Percentiles rank a stretch among this genome's conserved stretches.
These are phyloP conservation scores for Dendrobium catenatum DNA, from an alignment of 106 monocot species.

Conservation along the genomic window DNA sequence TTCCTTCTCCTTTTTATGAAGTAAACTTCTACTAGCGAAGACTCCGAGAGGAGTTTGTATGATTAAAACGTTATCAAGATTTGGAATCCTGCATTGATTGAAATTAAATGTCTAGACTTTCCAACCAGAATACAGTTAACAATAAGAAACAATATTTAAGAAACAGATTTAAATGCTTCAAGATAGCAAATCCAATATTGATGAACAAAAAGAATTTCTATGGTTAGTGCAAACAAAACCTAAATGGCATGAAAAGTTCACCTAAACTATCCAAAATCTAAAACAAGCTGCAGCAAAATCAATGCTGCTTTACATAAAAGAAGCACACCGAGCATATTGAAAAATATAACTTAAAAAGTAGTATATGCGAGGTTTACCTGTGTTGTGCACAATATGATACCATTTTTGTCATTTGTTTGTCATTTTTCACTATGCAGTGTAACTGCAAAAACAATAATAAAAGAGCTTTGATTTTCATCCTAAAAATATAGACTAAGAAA, in stretches of 20 bases:
- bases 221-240: not conserved
- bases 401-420: conserved; percentile 74
- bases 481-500: not conserved
- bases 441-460: conserved; percentile 41
- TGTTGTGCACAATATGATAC: conserved; percentile 86
- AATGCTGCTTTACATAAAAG: not conserved
- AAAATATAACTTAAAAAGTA: not conserved
- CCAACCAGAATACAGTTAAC: not conserved
- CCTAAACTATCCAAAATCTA: not conserved
- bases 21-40: conserved; percentile 56
- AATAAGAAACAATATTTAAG: not conserved
- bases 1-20: conserved; percentile 44
- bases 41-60: conserved; percentile 58
- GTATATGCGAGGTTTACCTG: conserved; percentile 29
- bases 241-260: not conserved
- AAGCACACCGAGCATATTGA: not conserved
- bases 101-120: not conserved
- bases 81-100: conserved; percentile 49
- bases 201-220: not conserved
- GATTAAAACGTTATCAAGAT: conserved; percentile 73
- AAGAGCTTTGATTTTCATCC: not conserved
- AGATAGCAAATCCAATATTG: not conserved
- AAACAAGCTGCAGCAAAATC: not conserved
- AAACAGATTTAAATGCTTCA: not conserved
- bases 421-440: conserved; percentile 65